Base-by-base conservation (phyloP, 805 yeast species). In the Blastobotrys attinorum region DNA sequence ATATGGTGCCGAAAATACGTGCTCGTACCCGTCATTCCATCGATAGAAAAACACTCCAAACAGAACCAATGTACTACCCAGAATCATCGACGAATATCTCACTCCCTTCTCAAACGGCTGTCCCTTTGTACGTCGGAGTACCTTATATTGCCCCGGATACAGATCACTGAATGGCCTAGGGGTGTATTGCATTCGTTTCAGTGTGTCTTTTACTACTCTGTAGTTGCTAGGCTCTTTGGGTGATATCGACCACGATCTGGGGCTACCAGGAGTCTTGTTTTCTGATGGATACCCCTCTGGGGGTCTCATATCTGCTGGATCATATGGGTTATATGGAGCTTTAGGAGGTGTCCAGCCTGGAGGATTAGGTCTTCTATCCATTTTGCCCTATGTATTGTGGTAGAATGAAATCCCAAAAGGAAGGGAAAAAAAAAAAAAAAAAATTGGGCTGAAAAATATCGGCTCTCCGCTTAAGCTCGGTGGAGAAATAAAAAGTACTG, bases 251-350 rank as follows among this genome's bases (percentile, higher is more conserved):
- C 76, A 77, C 16, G 63, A 59, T 22, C 83, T 77, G 25, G 75
- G 69, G 34, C 69, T 66, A 1, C 84, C 80, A 0, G 92, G 90
- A 1, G 79, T 63, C 45, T 74, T 70, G 65, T 72, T 86, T 59
- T 85, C 95, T 21, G 88, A 79, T 1, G 95, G 95, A 51, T 86
- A 85, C 2, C 95, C 95, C 57, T 79, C 79, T 0, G 94, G 75
- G 0, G 95, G 95, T 37, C 95, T 69, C 33, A 67, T 58, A 57
- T 85, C 95, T 1, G 74, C 63, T 0, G 89, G 83, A 57, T 85
- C 95, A 56, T 79, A 86, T 4, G 95, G 95, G 54, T 85, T 85
- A 59, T 83, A 86, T 1, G 92, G 92, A 1, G 89, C 90, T 49
- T 72, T 76, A 7, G 95, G 95, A 1, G 79, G 84, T 0, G 37